These are phyloP conservation scores for Populus tremula DNA, from an alignment of 345 rosid genomes.

Conservation along the genomic window DNA sequence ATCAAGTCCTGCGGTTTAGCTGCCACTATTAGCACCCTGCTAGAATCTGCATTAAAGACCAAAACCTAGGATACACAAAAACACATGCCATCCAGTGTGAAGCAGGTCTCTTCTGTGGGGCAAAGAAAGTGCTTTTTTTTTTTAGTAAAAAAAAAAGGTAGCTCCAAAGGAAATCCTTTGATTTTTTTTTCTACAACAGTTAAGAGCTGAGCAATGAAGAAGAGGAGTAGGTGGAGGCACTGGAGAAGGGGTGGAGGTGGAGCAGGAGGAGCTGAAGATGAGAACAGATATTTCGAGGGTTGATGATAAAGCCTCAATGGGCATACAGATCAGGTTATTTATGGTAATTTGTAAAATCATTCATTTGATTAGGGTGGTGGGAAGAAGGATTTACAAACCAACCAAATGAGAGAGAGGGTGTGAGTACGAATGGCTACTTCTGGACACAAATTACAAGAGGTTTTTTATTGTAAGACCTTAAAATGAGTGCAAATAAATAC, in stretches of 20 bases:
- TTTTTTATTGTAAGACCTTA: not conserved
- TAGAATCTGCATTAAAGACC: not conserved
- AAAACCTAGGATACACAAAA: not conserved
- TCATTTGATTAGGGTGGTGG: not conserved
- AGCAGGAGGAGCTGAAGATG: not conserved
- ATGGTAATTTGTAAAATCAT: not conserved
- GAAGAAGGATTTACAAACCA: not conserved
- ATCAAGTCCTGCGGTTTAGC: not conserved
- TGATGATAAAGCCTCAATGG: not conserved
- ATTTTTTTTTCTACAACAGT: not conserved
- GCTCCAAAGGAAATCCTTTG: not conserved
- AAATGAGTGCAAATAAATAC: not conserved
- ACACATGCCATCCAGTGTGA: not conserved
- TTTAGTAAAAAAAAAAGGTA: not conserved
- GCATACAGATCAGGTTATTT: not conserved
- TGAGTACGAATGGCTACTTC: not conserved
- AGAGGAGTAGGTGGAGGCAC: not conserved
- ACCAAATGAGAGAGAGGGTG: not conserved
- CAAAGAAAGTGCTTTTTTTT: not conserved
- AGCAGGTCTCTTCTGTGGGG: not conserved
- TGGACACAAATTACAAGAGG: not conserved
- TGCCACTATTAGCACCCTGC: not conserved
- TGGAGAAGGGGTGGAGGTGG: not conserved
- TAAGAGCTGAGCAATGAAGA: not conserved
- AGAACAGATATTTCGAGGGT: not conserved